These are phyloP conservation scores for Fomitopsis palustris DNA, from an alignment of 1,284 basidiomycete genomes.

Conservation along the genomic window DNA sequence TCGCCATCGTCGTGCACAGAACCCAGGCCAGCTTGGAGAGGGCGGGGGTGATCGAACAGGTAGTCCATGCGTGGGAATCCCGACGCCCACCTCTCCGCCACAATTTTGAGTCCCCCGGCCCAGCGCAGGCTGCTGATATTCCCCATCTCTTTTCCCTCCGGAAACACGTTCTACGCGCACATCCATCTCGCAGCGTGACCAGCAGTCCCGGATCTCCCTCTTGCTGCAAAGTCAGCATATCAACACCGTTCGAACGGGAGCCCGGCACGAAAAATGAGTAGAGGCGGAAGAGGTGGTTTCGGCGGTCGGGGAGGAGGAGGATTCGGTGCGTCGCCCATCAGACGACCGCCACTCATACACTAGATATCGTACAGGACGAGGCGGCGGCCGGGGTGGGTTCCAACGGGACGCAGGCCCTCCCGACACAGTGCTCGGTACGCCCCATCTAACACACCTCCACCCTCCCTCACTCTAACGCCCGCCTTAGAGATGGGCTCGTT, in stretches of 20 bases:
- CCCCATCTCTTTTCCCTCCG: background rate
- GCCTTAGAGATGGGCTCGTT: constrained; percentile 82
- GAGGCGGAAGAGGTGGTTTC: constrained; percentile 26
- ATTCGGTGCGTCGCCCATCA: background rate
- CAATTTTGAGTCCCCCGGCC: constrained; percentile 1
- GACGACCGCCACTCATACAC: background rate
- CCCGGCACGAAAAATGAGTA: constrained; percentile 22
- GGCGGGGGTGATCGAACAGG: constrained; percentile 20
- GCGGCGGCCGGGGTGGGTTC: constrained; percentile 39
- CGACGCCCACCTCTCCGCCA: background rate
- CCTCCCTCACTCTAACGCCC: background rate
- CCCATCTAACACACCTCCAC: background rate
- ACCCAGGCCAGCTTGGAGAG: constrained; percentile 5
- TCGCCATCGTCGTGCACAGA: constrained; percentile 5
- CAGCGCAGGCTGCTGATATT: background rate
- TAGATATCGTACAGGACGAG: constrained; percentile 14
- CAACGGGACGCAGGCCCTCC: constrained; percentile 81
- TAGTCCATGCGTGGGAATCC: constrained; percentile 20
- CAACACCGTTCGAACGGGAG: background rate
- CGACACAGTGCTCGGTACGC: constrained; percentile 53
- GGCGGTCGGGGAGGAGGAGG: constrained; percentile 24
- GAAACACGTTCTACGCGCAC: background rate
- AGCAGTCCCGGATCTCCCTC: too few species aligned
- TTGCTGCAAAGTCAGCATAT: background rate
- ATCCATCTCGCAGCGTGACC: background rate